A percentile compares a stretch with the other conserved stretches of the same genome.
Conservation (phyloP, 1,139 yeast genomes). For the Groenewaldozyma sp. region DNA sequence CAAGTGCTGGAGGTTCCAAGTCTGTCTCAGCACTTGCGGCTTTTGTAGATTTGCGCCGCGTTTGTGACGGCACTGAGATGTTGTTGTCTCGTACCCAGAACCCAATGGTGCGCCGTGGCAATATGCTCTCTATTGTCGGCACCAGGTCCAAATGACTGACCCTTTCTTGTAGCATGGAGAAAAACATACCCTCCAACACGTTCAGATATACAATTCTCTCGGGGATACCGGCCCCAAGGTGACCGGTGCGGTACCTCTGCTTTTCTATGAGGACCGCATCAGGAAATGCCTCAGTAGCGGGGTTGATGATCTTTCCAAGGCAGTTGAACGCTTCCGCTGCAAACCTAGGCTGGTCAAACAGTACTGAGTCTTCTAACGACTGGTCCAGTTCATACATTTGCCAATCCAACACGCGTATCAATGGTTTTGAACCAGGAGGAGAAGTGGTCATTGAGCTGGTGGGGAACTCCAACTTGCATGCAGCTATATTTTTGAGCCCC, state of each 20-base stretch:
- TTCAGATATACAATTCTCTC: conserved; percentile 46
- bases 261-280: conserved; percentile 43
- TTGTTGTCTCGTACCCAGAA: conserved; percentile 27
- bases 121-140: conserved; percentile 1
- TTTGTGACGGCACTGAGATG: too few species aligned
- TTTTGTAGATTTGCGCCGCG: too few species aligned
- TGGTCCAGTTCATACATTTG: conserved; percentile 10
- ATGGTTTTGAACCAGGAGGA: conserved; percentile 2
- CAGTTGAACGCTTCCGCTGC: conserved; percentile 19
- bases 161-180: conserved; percentile 28
- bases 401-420: background rate
- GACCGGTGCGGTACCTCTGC: conserved; percentile 43
- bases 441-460: background rate
- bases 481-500: conserved; percentile 37
- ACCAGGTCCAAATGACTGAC: background rate
- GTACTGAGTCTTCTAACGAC: conserved; percentile 10
- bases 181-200: conserved; percentile 43
- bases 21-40: background rate
- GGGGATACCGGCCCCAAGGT: conserved; percentile 34
- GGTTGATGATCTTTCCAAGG: background rate
- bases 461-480: conserved; percentile 23
- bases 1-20: background rate
- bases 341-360: conserved; percentile 22
- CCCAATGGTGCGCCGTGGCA: conserved; percentile 23
- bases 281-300: conserved; percentile 19